Conservation (phyloP, 2,329 filamentous ascomycete genomes). For the Cercospora sp. region DNA sequence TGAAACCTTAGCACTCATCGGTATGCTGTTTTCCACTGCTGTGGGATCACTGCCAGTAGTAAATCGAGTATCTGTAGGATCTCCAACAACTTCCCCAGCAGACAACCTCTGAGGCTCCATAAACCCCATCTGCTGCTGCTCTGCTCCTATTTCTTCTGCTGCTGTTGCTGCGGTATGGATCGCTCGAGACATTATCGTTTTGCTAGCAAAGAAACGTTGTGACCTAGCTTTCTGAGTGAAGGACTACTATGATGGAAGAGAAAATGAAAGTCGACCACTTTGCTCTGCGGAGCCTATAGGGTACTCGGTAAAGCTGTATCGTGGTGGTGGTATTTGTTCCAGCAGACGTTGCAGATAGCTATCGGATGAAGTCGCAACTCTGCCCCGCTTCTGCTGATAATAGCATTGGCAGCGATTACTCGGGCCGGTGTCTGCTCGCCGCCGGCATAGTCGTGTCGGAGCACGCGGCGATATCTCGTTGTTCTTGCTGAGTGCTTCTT, state of each 20-base stretch:
- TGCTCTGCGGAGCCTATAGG: not conserved
- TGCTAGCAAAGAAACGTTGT: not conserved
- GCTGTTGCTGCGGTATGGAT: too few species aligned
- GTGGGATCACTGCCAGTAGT: not conserved
- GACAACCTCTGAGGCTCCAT: slow-evolving; percentile 32
- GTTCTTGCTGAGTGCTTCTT: not conserved
- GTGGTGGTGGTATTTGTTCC: not conserved
- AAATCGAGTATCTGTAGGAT: too few species aligned
- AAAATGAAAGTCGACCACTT: not conserved
- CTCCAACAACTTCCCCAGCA: not conserved
- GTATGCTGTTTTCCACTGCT: not conserved
- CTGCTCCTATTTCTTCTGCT: too few species aligned
- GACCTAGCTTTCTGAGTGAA: not conserved
- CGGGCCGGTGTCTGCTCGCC: slow-evolving; percentile 5
- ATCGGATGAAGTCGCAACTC: not conserved
- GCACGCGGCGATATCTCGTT: not conserved
- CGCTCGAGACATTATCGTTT: slow-evolving; percentile 39
- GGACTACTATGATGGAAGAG: not conserved
- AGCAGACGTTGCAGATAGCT: not conserved
- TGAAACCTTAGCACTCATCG: not conserved
- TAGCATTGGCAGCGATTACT: not conserved
- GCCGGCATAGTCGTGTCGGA: not conserved
- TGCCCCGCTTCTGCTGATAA: slow-evolving; percentile 5
- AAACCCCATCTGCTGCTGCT: slow-evolving; percentile 43
- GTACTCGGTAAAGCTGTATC: not conserved